Evolutionary conservation across 2,329 filamentous ascomycete genomes (phyloP).

Genomic region (Leptosphaerulina australis): DNA sequence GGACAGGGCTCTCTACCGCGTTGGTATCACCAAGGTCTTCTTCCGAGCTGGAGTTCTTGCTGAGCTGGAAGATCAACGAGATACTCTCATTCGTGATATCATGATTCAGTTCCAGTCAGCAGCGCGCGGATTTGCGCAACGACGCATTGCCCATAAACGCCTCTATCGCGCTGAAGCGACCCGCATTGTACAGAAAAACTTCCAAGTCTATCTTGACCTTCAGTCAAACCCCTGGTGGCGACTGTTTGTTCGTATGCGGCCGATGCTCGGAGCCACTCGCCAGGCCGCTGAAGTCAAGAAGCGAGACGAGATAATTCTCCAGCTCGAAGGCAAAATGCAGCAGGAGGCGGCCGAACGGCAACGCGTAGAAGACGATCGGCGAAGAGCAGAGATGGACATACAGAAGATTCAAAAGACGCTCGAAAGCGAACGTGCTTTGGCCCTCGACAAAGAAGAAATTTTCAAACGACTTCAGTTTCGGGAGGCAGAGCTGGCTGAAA

Average conservation of each 20-base stretch:
- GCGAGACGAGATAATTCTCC: slow-evolving; percentile 88
- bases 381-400: slow-evolving; percentile 85
- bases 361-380: slow-evolving; percentile 86
- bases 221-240: slow-evolving; percentile 98
- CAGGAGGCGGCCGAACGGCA: slow-evolving; percentile 75
- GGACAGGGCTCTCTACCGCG: slow-evolving; percentile 85
- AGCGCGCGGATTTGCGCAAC: slow-evolving; percentile 85
- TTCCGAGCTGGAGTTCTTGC: slow-evolving; percentile 95
- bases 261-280: slow-evolving; percentile 86
- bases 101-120: slow-evolving; percentile 92
- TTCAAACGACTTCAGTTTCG: slow-evolving; percentile 93
- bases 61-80: slow-evolving; percentile 93
- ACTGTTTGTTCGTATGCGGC: slow-evolving; percentile 92
- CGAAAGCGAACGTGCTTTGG: slow-evolving; percentile 93
- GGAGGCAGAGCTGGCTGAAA: slow-evolving; percentile 91
- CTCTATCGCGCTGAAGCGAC: slow-evolving; percentile 95
- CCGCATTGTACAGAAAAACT: slow-evolving; percentile 91
- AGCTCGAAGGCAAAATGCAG: slow-evolving; percentile 82
- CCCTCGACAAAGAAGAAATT: slow-evolving; percentile 97
- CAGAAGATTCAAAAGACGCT: slow-evolving; percentile 90
- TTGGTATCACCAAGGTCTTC: slow-evolving; percentile 96
- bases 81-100: slow-evolving; percentile 90
- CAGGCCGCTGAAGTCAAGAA: slow-evolving; percentile 94
- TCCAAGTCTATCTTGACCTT: slow-evolving; percentile 87
- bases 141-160: slow-evolving; percentile 87